Evolutionary conservation across 306 rosid genomes (phyloP).

Genomic region (Fagus crenata): DNA sequence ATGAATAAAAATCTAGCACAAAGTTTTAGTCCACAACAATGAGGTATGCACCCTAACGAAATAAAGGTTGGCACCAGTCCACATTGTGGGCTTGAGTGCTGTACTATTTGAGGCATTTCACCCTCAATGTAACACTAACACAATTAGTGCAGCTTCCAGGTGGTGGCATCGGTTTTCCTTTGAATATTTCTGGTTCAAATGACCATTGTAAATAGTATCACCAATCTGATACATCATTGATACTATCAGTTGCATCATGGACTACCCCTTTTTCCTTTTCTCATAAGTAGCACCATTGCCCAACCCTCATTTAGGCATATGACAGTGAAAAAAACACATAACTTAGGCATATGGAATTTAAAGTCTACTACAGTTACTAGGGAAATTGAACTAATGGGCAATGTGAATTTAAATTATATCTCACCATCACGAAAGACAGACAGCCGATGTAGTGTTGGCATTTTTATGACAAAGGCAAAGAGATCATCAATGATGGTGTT

Average conservation of each 20-base stretch:
- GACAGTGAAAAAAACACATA: background rate
- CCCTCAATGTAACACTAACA: background rate
- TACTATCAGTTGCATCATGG: background rate
- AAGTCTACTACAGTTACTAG: background rate
- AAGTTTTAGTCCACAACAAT: background rate
- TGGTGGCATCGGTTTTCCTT: background rate
- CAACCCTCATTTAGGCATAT: background rate
- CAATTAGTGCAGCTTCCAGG: background rate
- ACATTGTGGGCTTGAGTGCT: background rate
- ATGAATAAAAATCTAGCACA: background rate
- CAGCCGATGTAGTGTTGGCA: constrained; percentile 93
- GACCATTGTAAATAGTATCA: background rate
- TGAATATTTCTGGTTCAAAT: background rate
- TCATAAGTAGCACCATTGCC: background rate
- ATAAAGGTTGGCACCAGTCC: background rate
- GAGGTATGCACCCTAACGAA: background rate
- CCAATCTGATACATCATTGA: background rate
- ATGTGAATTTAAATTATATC: constrained; percentile 16
- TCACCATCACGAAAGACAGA: constrained; percentile 99
- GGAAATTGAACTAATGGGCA: background rate
- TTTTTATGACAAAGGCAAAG: constrained; percentile 96
- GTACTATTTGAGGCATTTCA: background rate
- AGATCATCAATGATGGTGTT: constrained; percentile 97
- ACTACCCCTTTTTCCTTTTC: background rate
- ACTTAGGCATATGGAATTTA: no score